Percentiles rank a stretch among this genome's conserved stretches.
phyloP scores from a whole-genome alignment of 2,329 filamentous ascomycete species.

The Gnomoniopsis smithogilvyi region DNA sequence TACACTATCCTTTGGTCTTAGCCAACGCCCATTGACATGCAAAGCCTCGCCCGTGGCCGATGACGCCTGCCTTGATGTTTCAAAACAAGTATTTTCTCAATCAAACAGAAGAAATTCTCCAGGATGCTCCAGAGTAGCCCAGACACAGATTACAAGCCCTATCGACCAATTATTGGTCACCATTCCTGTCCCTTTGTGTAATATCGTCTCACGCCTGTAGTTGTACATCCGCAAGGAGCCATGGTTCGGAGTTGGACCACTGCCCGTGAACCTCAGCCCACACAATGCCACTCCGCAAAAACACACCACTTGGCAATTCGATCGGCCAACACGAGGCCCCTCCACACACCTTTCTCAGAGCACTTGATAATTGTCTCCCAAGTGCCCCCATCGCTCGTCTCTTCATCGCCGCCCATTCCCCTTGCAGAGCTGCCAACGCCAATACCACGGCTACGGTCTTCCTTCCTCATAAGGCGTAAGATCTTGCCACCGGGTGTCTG shows the following conservation, averaged over 20 bases:
- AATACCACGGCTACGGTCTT: constrained; percentile 56
- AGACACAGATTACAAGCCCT: constrained; percentile 10
- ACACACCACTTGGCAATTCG: constrained; percentile 85
- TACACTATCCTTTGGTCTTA: background rate
- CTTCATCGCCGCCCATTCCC: constrained; percentile 34
- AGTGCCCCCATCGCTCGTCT: constrained; percentile 64
- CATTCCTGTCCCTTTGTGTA: background rate
- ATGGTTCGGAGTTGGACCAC: background rate
- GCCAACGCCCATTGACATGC: background rate
- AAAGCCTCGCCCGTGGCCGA: background rate
- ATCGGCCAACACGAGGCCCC: constrained; percentile 78
- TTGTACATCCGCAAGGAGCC: background rate
- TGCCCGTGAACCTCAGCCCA: constrained; percentile 15
- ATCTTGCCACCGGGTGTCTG: constrained; percentile 96
- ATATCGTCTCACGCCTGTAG: background rate
- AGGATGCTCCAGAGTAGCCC: constrained; percentile 1
- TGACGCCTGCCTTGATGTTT: background rate
- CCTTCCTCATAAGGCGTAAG: constrained; percentile 79
- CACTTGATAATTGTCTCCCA: constrained; percentile 94
- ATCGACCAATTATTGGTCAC: background rate
- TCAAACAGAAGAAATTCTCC: background rate
- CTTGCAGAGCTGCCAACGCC: constrained; percentile 35
- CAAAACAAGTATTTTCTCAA: background rate
- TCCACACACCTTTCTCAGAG: constrained; percentile 76
- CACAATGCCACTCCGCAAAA: constrained; percentile 82